Evolutionary conservation across 306 rosid species (phyloP), one percentile per base, ranked within the genome.

Genomic region (Medicago arabica): DNA sequence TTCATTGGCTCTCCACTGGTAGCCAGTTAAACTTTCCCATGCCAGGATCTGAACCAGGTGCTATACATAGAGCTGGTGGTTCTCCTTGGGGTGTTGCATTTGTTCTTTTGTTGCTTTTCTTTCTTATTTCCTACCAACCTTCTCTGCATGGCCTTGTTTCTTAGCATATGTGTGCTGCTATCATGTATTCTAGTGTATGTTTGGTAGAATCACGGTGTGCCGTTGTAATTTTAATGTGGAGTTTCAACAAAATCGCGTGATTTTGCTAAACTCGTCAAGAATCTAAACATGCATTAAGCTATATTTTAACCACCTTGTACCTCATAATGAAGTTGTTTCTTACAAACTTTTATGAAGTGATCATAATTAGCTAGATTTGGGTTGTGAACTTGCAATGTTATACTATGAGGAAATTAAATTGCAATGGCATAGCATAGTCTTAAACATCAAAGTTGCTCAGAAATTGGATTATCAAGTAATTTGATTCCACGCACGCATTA

Each of bases 11-110:
- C 62, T 88, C 93, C 71, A 28, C 90, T 57, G 89, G 90, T 10
- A 76, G 74, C 60, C 90, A 81, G 19, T 66, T 90, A 53, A 88
- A 36, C 74, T 75, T 89, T 38, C 89, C 93, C 3, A 89, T 89
- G 38, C 92, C 93, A 7, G 93, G 91, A 87, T 90, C 91, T 69
- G 91, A 90, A 71, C 96, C 96, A 0, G 44, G 74, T 61, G 89
- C 92, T 41, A 88, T 90, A 63, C 92, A 88, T 69, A 78, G 87
- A 57, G 91, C 91, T 16, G 91, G 96, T 7, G 96, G 88, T 38
- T 91, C 96, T 10, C 90, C 96, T 53, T 88, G 93, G 92, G 96
- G 93, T 28, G 88, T 91, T 69, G 93, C 93, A 51, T 82, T 87
- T 75, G 55, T 91, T 1, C 87, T 89, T 4, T 19, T 83, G 0